Percentiles rank a stretch among this genome's conserved stretches.
phyloP scores from a whole-genome alignment of 257 asterid genomes.

The Vinca minor region DNA sequence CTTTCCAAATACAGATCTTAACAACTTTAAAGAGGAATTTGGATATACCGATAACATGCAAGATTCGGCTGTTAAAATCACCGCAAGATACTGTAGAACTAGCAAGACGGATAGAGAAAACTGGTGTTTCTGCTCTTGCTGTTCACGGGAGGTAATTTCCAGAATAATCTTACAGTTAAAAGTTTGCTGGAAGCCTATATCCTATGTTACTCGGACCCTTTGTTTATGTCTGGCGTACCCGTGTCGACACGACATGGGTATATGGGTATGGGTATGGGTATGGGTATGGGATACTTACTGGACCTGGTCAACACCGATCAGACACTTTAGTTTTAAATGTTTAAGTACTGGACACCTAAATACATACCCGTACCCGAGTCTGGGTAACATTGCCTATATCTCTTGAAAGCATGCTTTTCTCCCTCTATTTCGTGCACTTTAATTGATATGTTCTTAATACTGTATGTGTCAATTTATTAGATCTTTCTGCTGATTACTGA shows the following conservation, averaged over 20 bases:
- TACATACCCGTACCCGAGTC: no score
- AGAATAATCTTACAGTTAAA: neutral
- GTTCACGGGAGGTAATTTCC: conserved; percentile 83
- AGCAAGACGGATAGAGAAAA: conserved; percentile 80
- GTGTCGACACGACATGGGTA: no score
- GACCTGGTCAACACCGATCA: no score
- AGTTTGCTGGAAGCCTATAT: neutral
- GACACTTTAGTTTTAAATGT: no score
- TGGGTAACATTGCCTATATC: no score
- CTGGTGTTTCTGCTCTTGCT: conserved; percentile 89
- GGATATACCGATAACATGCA: conserved; percentile 74
- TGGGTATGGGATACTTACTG: no score
- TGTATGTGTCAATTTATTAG: neutral
- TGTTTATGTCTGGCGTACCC: no score
- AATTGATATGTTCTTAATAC: neutral
- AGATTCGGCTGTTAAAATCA: conserved; percentile 68
- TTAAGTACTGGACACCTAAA: no score
- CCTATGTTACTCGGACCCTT: no score
- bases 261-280: no score
- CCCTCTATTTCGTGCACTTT: neutral
- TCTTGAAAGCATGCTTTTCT: neutral
- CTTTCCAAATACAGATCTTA: conserved; percentile 53
- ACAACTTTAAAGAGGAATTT: conserved; percentile 75
- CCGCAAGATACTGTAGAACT: conserved; percentile 78
- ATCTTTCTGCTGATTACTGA: conserved; percentile 5